Conservation (phyloP, 352 stramenopile species). For the Plasmopara halstedii region DNA sequence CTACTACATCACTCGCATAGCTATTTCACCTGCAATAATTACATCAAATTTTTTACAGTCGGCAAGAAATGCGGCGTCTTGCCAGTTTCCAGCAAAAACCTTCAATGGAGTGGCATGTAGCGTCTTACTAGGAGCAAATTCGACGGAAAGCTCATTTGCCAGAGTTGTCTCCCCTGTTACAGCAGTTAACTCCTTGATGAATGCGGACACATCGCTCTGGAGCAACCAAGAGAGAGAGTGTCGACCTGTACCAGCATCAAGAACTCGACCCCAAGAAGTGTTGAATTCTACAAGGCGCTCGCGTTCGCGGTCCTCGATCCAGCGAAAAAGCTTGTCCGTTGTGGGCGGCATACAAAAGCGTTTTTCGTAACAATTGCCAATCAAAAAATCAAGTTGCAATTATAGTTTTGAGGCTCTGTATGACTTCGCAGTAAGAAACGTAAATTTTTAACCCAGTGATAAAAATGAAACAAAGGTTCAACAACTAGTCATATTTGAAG, state of each 20-base stretch:
- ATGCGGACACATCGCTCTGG: slow-evolving; percentile 11
- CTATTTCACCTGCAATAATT: slow-evolving; percentile 48
- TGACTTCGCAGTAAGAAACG: too few species aligned
- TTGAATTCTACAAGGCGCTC: slow-evolving; percentile 7
- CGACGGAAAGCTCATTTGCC: slow-evolving; percentile 29
- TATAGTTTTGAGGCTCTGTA: too few species aligned
- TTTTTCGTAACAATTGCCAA: too few species aligned
- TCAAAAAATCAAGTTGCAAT: too few species aligned
- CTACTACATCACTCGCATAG: background rate
- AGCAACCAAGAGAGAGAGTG: slow-evolving; percentile 88
- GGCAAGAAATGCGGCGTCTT: slow-evolving; percentile 53
- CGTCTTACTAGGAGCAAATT: slow-evolving; percentile 28
- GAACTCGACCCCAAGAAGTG: slow-evolving; percentile 52
- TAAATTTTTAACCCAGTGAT: too few species aligned
- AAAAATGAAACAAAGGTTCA: too few species aligned
- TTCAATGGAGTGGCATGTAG: slow-evolving; percentile 25
- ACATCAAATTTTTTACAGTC: slow-evolving; percentile 61
- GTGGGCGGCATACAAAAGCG: slow-evolving; percentile 13
- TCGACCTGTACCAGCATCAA: slow-evolving; percentile 86
- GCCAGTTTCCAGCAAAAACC: slow-evolving; percentile 68
- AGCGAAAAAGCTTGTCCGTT: slow-evolving; percentile 60
- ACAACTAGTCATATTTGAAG: too few species aligned
- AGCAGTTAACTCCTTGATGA: slow-evolving; percentile 41
- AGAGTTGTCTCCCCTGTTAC: slow-evolving; percentile 67
- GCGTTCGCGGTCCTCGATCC: slow-evolving; percentile 57